phyloP scores from a whole-genome alignment of 768 basidiomycete genomes.

The Tricholoma sp. region DNA sequence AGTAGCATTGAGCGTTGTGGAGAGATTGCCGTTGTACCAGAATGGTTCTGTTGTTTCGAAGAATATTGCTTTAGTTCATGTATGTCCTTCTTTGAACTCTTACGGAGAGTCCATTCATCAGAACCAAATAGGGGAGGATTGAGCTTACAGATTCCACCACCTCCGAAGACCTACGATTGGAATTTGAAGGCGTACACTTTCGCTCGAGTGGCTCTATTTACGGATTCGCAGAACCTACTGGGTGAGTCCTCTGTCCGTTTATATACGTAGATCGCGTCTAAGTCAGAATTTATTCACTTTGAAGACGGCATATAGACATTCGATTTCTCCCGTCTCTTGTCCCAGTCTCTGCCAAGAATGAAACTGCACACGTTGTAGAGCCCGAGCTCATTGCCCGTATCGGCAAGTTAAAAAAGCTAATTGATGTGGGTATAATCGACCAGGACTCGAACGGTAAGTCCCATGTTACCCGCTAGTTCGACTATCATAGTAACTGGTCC shows the following conservation, averaged over 20 bases:
- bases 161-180: conserved; percentile 56
- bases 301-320: conserved; percentile 57
- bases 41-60: conserved; percentile 31
- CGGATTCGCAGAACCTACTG: conserved; percentile 60
- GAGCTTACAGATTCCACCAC: conserved; percentile 55
- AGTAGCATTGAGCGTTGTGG: conserved; percentile 60
- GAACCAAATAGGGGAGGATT: conserved; percentile 53
- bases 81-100: conserved; percentile 28
- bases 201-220: conserved; percentile 70
- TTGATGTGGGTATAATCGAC: conserved; percentile 61
- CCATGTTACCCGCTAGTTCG: background rate
- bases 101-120: conserved; percentile 2
- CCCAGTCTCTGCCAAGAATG: conserved; percentile 48
- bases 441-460: conserved; percentile 31
- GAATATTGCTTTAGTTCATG: conserved; percentile 59
- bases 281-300: background rate
- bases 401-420: conserved; percentile 52
- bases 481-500: background rate
- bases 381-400: conserved; percentile 59
- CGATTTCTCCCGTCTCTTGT: conserved; percentile 64
- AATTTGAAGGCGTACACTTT: conserved; percentile 78
- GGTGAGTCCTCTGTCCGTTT: conserved; percentile 35
- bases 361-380: conserved; percentile 52
- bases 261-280: background rate
- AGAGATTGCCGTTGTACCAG: conserved; percentile 41